Evolutionary conservation across 495 filamentous ascomycete genomes (phyloP), one percentile per base, ranked within the genome.

Genomic region (Hyaloscypha hepaticicola): DNA sequence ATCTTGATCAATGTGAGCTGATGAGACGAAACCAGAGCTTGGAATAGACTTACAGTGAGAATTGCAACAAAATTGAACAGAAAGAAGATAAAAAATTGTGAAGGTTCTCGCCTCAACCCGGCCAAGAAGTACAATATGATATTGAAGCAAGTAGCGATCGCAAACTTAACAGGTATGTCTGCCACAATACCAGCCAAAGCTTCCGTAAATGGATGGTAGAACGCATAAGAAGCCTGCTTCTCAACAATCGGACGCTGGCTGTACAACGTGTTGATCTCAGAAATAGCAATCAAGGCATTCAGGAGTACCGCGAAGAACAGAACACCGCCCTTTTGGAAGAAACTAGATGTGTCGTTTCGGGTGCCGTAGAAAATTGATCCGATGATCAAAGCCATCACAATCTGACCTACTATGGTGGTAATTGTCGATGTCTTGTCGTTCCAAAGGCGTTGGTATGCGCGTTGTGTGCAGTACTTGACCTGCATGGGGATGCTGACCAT

Each of bases 121-220:
- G 82, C 76, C 58, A 90, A 68, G 77, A 96, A 96, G 76, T 97
- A 97, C 53, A 96, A 74, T 6, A 87, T 85, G 0, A 91, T 25
- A 34, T 66, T 67, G 63, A 74, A 71, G 61, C 69, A 58, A 58
- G 68, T 64, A 38, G 60, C 68, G 34, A 69, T 67, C 19, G 59
- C 33, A 58, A 72, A 66, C 27, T 69, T 66, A 74, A 93, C 91
- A 0, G 93, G 93, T 29, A 89, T 77, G 63, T 90, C 87, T 5
- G 79, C 77, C 0, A 89, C 77, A 24, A 88, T 80, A 0, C 80
- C 80, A 12, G 83, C 87, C 4, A 86, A 68, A 0, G 83, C 82
- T 66, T 88, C 86, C 2, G 85, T 78, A 34, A 81, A 80, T 0
- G 88, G 87, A 60, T 85, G 84, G 24, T 88, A 88, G 70, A 89